These are phyloP conservation scores for Phaeolepiota aurea DNA, from an alignment of 768 basidiomycete genomes.

Conservation along the genomic window DNA sequence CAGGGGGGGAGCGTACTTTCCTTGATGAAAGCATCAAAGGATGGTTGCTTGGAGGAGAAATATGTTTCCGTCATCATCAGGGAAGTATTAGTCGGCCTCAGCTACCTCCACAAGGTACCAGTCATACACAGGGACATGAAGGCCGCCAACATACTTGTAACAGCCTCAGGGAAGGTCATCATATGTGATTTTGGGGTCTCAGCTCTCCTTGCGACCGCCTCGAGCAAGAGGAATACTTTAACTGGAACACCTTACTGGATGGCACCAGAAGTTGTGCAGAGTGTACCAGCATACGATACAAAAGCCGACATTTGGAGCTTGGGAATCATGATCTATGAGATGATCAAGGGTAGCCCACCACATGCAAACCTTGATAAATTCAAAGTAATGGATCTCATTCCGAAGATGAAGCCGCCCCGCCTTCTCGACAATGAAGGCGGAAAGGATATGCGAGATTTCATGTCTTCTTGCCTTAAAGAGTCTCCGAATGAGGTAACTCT, in stretches of 20 bases:
- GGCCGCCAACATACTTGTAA: constrained; percentile 92
- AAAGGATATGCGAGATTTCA: constrained; percentile 84
- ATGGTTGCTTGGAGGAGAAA: constrained; percentile 77
- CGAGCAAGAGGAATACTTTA: constrained; percentile 91
- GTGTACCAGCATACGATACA: constrained; percentile 85
- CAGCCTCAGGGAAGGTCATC: constrained; percentile 82
- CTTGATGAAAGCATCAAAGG: constrained; percentile 81
- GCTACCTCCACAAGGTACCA: constrained; percentile 86
- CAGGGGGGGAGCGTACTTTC: constrained; percentile 91
- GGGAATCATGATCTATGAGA: constrained; percentile 93
- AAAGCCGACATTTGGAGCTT: constrained; percentile 99
- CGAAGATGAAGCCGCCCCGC: constrained; percentile 74
- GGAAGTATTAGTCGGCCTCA: constrained; percentile 81
- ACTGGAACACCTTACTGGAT: constrained; percentile 99
- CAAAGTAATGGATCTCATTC: constrained; percentile 84
- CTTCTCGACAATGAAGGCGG: constrained; percentile 72
- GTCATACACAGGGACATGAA: constrained; percentile 98
- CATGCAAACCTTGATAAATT: constrained; percentile 82
- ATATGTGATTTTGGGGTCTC: constrained; percentile 99
- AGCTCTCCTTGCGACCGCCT: constrained; percentile 74
- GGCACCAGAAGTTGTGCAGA: constrained; percentile 95
- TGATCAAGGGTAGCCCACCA: constrained; percentile 94
- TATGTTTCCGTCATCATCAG: constrained; percentile 82
- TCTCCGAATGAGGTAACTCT: constrained; percentile 60
- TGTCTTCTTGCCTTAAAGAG: constrained; percentile 75